Base-by-base conservation (phyloP, 2,329 filamentous ascomycete species). In the Clarireedia paspali region DNA sequence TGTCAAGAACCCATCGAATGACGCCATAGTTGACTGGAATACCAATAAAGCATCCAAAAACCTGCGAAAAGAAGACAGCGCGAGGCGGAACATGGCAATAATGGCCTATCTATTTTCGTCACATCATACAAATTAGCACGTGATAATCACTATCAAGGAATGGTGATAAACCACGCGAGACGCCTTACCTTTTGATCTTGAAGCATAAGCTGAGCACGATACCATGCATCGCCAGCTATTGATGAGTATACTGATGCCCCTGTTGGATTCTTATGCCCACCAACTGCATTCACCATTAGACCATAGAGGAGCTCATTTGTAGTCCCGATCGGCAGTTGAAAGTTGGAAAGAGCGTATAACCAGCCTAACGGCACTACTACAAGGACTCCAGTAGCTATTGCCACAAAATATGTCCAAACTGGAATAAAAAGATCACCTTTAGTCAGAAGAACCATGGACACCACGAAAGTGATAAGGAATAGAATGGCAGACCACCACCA, bases 181-280 rank as follows among this genome's bases (percentile, higher is more conserved):
- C 9, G 30, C 9, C 30, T 34, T 34, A 34, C 30, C 10, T 84
- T 82, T 64, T 80, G 78, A 62, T 85, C 82, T 62, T 84, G 80
- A 0, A 84, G 70, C 72, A 82, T 81, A 23, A 75, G 73, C 60
- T 80, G 78, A 0, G 78, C 78, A 15, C 78, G 69, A 56, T 82
- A 83, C 81, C 81, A 84, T 2, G 81, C 79, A 53, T 83, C 79
- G 12, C 81, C 81, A 1, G 81, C 80, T 15, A 84, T 82, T 9
- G 77, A 70, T 6, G 81, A 77, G 61, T 84, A 84, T 0, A 77
- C 72, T 0, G 77, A 78, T 1, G 81, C 80, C 2, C 82, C 81
- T 6, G 76, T 75, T 1, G 81, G 81, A 59, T 83, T 81, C 57
- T 78, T 79, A 61, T 79, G 74, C 1, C 73, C 72, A 2, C 65